These are phyloP conservation scores for Fibroporia radiculosa DNA, from an alignment of 768 basidiomycete species.

Conservation along the genomic window DNA sequence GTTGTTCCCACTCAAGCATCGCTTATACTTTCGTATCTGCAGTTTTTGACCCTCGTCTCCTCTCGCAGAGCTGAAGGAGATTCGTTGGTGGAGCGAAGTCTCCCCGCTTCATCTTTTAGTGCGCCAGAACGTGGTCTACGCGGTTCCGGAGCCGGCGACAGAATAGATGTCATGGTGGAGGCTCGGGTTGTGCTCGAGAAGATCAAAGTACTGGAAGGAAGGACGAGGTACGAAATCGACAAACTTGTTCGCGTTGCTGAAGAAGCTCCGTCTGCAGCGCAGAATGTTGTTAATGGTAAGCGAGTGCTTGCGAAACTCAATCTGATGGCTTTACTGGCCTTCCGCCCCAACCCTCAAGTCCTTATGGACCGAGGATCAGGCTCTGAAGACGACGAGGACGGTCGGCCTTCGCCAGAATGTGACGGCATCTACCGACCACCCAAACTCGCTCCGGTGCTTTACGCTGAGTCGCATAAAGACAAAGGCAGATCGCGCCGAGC, in stretches of 20 bases:
- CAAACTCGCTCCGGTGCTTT: conserved; percentile 83
- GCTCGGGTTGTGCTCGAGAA: conserved; percentile 84
- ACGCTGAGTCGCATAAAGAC: conserved; percentile 46
- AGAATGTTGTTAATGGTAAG: conserved; percentile 53
- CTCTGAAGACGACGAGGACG: conserved; percentile 27
- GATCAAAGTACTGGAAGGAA: conserved; percentile 71
- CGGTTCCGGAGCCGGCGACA: conserved; percentile 58
- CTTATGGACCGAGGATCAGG: conserved; percentile 39
- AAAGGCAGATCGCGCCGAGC: conserved; percentile 38
- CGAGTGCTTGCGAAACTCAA: conserved; percentile 40
- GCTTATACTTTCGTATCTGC: conserved; percentile 81
- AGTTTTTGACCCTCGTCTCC: conserved; percentile 68
- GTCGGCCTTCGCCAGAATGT: conserved; percentile 14
- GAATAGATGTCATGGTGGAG: conserved; percentile 76
- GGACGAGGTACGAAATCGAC: conserved; percentile 93
- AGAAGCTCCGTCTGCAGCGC: conserved; percentile 35
- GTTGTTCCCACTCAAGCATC: conserved; percentile 80
- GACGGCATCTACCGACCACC: conserved; percentile 78
- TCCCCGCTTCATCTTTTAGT: conserved; percentile 47
- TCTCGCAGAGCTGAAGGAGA: conserved; percentile 67
- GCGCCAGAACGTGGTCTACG: conserved; percentile 40
- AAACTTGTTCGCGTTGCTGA: conserved; percentile 79
- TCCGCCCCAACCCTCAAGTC: conserved; percentile 82
- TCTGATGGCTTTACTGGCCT: conserved; percentile 78
- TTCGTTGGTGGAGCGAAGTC: conserved; percentile 43